Evolutionary conservation across 2,329 filamentous ascomycete genomes (phyloP).

Genomic region (Thermothelomyces thermophilus): DNA sequence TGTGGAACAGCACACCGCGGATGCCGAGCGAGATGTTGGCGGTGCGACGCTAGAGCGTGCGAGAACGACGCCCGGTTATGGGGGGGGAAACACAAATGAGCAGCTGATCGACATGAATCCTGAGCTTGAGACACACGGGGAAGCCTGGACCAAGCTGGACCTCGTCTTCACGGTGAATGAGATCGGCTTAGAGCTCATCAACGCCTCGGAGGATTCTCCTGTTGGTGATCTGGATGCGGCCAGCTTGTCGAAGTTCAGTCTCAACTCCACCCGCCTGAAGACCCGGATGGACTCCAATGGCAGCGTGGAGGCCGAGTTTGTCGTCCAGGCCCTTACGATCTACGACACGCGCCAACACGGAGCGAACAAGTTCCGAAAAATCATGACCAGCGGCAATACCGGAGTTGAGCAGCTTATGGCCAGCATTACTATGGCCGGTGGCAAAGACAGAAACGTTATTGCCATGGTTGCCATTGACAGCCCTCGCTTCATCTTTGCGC

Average conservation of each 20-base stretch:
- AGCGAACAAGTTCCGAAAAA: constrained; percentile 92
- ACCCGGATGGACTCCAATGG: constrained; percentile 87
- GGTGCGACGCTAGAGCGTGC: constrained; percentile 45
- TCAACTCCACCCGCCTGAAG: constrained; percentile 89
- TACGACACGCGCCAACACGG: constrained; percentile 83
- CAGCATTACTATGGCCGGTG: constrained; percentile 85
- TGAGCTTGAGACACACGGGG: constrained; percentile 60
- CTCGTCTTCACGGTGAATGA: constrained; percentile 84
- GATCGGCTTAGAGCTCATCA: constrained; percentile 80
- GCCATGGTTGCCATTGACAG: constrained; percentile 92
- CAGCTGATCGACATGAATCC: constrained; percentile 53
- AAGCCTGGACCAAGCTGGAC: constrained; percentile 89
- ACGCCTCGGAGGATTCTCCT: constrained; percentile 67
- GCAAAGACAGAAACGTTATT: constrained; percentile 73
- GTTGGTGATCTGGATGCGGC: constrained; percentile 71
- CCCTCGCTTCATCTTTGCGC: constrained; percentile 84
- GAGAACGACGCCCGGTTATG: constrained; percentile 37
- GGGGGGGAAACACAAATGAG: constrained; percentile 32
- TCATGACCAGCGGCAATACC: constrained; percentile 95
- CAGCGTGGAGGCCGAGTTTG: constrained; percentile 83
- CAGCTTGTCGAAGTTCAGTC: constrained; percentile 86
- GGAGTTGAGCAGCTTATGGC: constrained; percentile 98
- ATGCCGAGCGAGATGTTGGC: constrained; percentile 69
- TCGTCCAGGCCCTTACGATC: constrained; percentile 92
- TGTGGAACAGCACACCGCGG: constrained; percentile 61